Evolutionary conservation across 148 eudicot genomes (phyloP).

Genomic region (Bassia scoparia): DNA sequence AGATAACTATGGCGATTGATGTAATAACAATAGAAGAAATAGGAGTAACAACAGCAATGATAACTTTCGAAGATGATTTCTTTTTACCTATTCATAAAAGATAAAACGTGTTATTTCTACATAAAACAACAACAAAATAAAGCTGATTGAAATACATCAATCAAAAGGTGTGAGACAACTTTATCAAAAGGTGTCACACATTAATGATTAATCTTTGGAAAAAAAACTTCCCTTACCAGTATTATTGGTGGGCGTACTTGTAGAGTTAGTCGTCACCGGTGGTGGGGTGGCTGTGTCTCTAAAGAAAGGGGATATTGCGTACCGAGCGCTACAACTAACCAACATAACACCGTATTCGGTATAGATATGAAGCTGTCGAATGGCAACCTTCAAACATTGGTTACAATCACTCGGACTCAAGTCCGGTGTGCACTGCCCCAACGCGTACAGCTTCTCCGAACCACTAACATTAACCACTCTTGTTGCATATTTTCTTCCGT

Average conservation of each 20-base stretch:
- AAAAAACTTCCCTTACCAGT: too few relatives aligned
- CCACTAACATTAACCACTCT: background rate
- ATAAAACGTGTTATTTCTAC: too few relatives aligned
- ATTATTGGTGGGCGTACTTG: too few relatives aligned
- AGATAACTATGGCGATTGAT: background rate
- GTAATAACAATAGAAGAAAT: background rate
- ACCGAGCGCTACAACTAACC: background rate
- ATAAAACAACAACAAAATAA: too few relatives aligned
- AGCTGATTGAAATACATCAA: background rate
- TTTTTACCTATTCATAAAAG: background rate
- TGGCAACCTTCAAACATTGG: background rate
- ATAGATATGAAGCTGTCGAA: background rate
- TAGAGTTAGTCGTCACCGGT: background rate
- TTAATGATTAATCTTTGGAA: too few relatives aligned
- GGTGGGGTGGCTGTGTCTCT: background rate
- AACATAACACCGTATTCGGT: background rate
- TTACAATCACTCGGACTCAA: background rate
- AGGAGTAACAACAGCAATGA: constrained; percentile 4
- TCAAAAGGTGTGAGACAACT: too few relatives aligned
- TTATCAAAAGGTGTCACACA: too few relatives aligned
- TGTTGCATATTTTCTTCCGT: background rate
- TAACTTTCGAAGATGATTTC: background rate
- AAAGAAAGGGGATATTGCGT: background rate
- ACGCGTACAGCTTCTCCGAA: background rate
- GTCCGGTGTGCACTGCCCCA: background rate